Conservation (phyloP, 768 basidiomycete genomes). For the Peribolospora kevripleyi region DNA sequence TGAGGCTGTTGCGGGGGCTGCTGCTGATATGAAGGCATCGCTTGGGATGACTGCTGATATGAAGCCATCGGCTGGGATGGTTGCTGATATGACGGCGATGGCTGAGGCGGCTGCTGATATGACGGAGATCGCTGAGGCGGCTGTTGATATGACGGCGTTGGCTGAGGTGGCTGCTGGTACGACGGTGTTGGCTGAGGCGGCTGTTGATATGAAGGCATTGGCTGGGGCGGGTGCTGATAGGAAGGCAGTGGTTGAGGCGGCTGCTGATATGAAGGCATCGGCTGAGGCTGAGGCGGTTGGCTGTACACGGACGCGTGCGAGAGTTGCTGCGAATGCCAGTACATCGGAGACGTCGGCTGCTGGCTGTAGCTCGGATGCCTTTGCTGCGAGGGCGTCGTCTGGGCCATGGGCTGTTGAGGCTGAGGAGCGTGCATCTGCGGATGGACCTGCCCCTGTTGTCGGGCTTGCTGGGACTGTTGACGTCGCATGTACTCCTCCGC, state of each 20-base stretch:
- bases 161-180: not conserved
- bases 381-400: conserved; percentile 1
- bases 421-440: not conserved
- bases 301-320: conserved; percentile 11
- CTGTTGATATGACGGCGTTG: conserved; percentile 1
- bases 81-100: not conserved
- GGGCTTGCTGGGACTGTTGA: conserved; percentile 1
- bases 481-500: conserved; percentile 25
- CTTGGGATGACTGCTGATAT: not conserved
- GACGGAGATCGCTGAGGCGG: not conserved
- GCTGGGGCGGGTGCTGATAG: conserved; percentile 8
- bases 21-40: conserved; percentile 3
- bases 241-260: not conserved
- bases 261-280: conserved; percentile 17
- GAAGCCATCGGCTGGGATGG: not conserved
- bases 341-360: conserved; percentile 8
- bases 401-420: not conserved
- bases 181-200: not conserved
- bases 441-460: not conserved
- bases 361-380: conserved; percentile 8
- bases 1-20: conserved; percentile 9
- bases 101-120: not conserved
- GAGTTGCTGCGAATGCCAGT: conserved; percentile 16
- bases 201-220: conserved; percentile 17
- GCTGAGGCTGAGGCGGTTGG: conserved; percentile 22